phyloP scores from a whole-genome alignment of 306 rosid genomes.

The Cyamopsis tetragonoloba region DNA sequence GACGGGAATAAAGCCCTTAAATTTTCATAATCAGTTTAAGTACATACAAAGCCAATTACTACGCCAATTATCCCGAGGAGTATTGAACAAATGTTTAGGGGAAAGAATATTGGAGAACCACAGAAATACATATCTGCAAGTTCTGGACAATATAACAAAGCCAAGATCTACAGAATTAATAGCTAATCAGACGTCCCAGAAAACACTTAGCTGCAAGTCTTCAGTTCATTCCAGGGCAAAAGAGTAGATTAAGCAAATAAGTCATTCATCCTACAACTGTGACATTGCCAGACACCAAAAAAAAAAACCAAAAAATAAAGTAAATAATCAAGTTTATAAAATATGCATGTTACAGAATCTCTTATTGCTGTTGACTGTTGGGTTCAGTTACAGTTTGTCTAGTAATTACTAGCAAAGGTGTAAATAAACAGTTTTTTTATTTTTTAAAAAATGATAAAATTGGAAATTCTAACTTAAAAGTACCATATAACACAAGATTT shows the following conservation, averaged over 20 bases:
- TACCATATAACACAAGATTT: background rate
- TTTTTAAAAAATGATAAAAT: no score
- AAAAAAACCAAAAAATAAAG: background rate
- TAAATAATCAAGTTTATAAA: background rate
- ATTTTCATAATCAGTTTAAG: background rate
- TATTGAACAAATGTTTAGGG: background rate
- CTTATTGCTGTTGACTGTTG: background rate
- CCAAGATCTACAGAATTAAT: conserved; percentile 9
- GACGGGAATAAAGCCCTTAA: background rate
- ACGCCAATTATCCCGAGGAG: background rate
- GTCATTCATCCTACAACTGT: background rate
- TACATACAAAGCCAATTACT: background rate
- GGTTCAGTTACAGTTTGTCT: background rate
- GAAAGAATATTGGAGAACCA: background rate
- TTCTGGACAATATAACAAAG: conserved; percentile 1
- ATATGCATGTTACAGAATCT: background rate
- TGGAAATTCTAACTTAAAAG: background rate
- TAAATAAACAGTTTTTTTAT: conserved; percentile 1
- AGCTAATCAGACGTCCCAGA: conserved; percentile 17
- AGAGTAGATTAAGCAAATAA: conserved; percentile 1
- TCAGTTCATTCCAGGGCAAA: conserved; percentile 14
- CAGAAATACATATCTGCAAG: background rate
- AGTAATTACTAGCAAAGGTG: background rate
- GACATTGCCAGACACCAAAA: background rate
- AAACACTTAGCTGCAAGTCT: conserved; percentile 23